A percentile compares a stretch with the other conserved stretches of the same genome.
Evolutionary conservation across 371 early-diverging fungal genomes (phyloP).

Genomic region (Syncephalis plumigaleata): DNA sequence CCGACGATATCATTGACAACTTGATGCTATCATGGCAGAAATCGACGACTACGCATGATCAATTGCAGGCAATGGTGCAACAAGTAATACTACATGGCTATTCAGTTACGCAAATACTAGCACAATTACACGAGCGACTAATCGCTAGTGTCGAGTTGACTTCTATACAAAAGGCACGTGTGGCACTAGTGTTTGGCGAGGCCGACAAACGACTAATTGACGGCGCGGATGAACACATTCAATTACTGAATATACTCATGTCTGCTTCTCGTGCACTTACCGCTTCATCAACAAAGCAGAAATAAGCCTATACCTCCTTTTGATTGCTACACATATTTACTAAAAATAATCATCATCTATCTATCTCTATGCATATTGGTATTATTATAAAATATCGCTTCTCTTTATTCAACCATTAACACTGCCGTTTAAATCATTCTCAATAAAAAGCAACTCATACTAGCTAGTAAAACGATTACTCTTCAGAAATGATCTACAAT

Average conservation of each 20-base stretch:
- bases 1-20: conserved; percentile 30
- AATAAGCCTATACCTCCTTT: too few relatives aligned
- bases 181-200: conserved; percentile 35
- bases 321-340: too few relatives aligned
- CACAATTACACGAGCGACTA: conserved; percentile 49
- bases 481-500: too few relatives aligned
- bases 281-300: too few relatives aligned
- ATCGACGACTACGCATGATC: conserved; percentile 14
- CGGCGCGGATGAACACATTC: conserved; percentile 82
- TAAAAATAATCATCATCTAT: too few relatives aligned
- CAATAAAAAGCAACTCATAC: too few relatives aligned
- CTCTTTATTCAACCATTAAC: too few relatives aligned
- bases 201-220: conserved; percentile 59
- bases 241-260: conserved; percentile 44
- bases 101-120: conserved; percentile 50
- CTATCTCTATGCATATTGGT: too few relatives aligned
- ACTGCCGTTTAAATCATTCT: too few relatives aligned
- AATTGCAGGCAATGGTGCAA: conserved; percentile 26
- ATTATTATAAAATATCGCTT: too few relatives aligned
- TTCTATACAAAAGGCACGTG: conserved; percentile 48
- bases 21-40: conserved; percentile 26
- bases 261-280: conserved; percentile 17
- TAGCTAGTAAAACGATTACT: too few relatives aligned
- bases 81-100: conserved; percentile 47
- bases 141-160: conserved; percentile 33